Conservation (phyloP, 192 early-diverging fungal species). For the Cetraspora pellucida region DNA sequence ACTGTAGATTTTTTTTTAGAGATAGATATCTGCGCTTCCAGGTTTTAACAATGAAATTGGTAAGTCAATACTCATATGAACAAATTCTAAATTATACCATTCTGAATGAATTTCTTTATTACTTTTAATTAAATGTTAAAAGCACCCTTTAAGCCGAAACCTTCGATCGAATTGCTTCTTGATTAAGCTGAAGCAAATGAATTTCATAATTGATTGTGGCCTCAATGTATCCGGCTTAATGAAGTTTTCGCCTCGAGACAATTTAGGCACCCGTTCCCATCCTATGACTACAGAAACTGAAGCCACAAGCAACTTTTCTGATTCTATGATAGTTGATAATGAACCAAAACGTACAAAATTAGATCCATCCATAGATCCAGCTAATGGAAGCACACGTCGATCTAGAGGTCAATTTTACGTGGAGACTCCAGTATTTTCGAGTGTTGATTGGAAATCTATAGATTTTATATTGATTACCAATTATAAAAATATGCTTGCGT, state of each 20-base stretch:
- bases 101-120: not conserved
- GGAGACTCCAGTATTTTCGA: conserved; percentile 51
- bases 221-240: conserved; percentile 31
- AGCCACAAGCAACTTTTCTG: not conserved
- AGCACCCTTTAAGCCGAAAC: conserved; percentile 19
- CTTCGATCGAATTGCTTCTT: conserved; percentile 41
- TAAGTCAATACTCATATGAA: no score
- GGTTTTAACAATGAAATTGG: no score
- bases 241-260: conserved; percentile 1
- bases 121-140: not conserved
- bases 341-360: conserved; percentile 17
- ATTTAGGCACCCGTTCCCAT: not conserved
- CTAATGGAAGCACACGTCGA: not conserved
- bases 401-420: conserved; percentile 39
- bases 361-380: not conserved
- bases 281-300: conserved; percentile 17
- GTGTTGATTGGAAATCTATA: conserved; percentile 66
- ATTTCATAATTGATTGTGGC: conserved; percentile 49
- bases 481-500: conserved; percentile 70
- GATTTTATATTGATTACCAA: conserved; percentile 79
- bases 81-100: not conserved
- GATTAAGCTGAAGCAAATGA: conserved; percentile 46
- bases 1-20: no score
- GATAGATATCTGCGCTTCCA: no score
- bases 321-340: not conserved